Conservation (phyloP, 2,329 filamentous ascomycete genomes). For the Ploettnerulaceae sp. region DNA sequence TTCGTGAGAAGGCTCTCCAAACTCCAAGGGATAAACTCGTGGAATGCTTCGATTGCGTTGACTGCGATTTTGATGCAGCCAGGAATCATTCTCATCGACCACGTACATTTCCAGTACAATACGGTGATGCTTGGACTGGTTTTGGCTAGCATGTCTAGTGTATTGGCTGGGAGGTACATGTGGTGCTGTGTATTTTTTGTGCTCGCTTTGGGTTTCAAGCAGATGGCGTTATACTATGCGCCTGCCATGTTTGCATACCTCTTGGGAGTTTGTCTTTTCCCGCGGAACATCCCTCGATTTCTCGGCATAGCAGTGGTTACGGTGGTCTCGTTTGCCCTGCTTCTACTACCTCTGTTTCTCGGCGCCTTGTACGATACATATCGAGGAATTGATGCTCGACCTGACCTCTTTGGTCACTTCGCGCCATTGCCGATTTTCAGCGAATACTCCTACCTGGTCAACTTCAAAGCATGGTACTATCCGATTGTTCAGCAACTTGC, state of each 20-base stretch:
- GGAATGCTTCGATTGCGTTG: conserved; percentile 80
- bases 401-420: conserved; percentile 53
- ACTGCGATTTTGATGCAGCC: conserved; percentile 92
- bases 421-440: conserved; percentile 58
- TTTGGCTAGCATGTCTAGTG: conserved; percentile 79
- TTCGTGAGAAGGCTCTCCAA: conserved; percentile 79
- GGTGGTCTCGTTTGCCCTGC: conserved; percentile 62
- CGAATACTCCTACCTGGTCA: conserved; percentile 52
- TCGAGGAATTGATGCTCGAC: conserved; percentile 54
- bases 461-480: conserved; percentile 65
- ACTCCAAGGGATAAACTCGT: conserved; percentile 69
- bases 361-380: conserved; percentile 66
- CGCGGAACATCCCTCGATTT: conserved; percentile 62
- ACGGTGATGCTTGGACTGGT: conserved; percentile 96
- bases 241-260: conserved; percentile 90
- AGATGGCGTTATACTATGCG: conserved; percentile 98
- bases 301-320: conserved; percentile 73
- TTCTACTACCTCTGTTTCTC: conserved; percentile 70
- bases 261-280: conserved; percentile 78
- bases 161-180: conserved; percentile 76
- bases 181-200: conserved; percentile 96
- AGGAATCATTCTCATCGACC: conserved; percentile 83
- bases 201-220: conserved; percentile 90
- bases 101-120: conserved; percentile 97
- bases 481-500: conserved; percentile 71